These are phyloP conservation scores for Fusarium sp. DNA, from an alignment of 2,329 filamentous ascomycete genomes.

Conservation along the genomic window DNA sequence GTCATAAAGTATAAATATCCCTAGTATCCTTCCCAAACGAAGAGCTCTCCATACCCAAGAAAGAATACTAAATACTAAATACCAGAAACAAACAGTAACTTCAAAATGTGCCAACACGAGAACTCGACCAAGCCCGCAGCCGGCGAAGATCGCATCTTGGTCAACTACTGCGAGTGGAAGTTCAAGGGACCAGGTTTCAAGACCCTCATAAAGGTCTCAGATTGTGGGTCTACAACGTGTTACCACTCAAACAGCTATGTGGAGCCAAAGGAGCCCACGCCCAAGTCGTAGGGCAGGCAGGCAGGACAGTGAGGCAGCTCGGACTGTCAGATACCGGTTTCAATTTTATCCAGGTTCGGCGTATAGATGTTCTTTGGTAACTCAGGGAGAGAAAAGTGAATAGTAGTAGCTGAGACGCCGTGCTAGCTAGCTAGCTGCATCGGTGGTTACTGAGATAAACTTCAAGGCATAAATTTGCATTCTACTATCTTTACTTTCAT, in stretches of 20 bases:
- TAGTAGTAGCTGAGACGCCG: too few relatives aligned
- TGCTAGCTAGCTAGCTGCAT: too few relatives aligned
- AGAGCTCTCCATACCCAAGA: too few relatives aligned
- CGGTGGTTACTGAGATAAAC: too few relatives aligned
- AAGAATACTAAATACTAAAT: background rate
- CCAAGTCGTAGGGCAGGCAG: background rate
- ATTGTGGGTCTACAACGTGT: background rate
- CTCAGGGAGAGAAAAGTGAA: too few relatives aligned
- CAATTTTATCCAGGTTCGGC: too few relatives aligned
- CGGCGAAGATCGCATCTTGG: background rate
- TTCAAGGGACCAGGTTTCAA: background rate
- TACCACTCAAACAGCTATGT: background rate
- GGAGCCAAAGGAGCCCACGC: background rate
- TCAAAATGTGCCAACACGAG: background rate
- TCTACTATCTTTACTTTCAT: too few relatives aligned
- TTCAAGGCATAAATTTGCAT: too few relatives aligned
- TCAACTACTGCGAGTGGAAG: background rate
- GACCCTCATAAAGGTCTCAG: background rate
- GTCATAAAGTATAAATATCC: accelerated
- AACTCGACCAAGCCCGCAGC: background rate
- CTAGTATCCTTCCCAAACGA: background rate
- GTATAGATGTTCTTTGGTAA: too few relatives aligned
- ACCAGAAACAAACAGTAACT: background rate
- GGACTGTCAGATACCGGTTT: too few relatives aligned
- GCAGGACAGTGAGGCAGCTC: background rate